Evolutionary conservation across 805 yeast genomes (phyloP), one percentile per base, ranked within the genome.

Genomic region (Candida gorgasii): DNA sequence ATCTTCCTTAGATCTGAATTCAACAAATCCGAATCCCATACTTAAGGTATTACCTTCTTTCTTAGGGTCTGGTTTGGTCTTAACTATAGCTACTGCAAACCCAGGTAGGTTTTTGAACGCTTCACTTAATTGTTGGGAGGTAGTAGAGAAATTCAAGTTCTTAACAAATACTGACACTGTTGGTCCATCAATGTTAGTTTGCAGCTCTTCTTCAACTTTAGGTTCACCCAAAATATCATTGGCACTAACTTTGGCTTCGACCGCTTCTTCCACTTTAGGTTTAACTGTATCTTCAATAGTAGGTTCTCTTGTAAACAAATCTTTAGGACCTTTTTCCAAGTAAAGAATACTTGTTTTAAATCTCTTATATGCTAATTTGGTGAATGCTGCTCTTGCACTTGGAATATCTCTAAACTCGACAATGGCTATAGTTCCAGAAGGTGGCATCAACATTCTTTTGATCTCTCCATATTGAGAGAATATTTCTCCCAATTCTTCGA

Each of bases 11-110:
- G 90, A 79, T 52, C 72, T 79, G 64, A 89, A 93, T 65, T 93
- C 99, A 11, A 80, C 97, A 67, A 93, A 93, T 1, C 99, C 99
- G 57, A 89, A 93, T 15, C 99, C 99, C 99, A 93, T 93, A 54
- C 97, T 89, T 46, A 82, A 74, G n/a, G 73, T 66, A 44, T 77
- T 77, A 8, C 82, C 84, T 2, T 76, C 58, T 46, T 79, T 76
- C 63, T 82, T 87, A 27, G 95, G 79, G 65, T 92, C 95, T 1
- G 96, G 90, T 60, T 90, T 92, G 19, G 85, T 85, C 58, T 88
- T 88, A 42, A 93, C 85, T 17, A 82, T 80, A 2, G 95, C 95
- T 37, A 84, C 74, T 11, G 84, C 78, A 60, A 86, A 93, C 0
- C 98, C 99, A 15, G 79, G 78, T 33, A 88, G 69, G 6, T 83